Evolutionary conservation across 805 yeast species (phyloP), one percentile per base, ranked within the genome.

Genomic region (Hanseniaspora lachancei): DNA sequence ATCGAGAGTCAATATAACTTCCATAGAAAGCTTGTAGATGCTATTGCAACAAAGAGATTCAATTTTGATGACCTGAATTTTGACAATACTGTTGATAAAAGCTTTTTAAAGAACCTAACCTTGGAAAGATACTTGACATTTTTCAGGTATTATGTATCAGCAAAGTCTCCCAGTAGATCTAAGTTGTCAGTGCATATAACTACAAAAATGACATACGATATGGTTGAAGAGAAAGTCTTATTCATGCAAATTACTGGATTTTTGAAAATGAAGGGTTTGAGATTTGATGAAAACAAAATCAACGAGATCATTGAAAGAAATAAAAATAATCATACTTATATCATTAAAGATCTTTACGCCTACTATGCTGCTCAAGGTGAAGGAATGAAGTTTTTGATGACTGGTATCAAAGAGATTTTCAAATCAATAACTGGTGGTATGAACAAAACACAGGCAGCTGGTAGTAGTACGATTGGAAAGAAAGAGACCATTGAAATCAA

Each of bases 1-100:
- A 49, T 62, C 7, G 63, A 67, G 16, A 58, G 59, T 36, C 58
- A 56, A 16, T 41, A 74, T 62, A 71, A 65, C 44, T 57, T 62
- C 3, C 89, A 84, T 64, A 73, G 71, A 57, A 68, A 67, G 34
- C 60, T 65, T 40, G 74, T 79, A 76, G 80, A 76, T 54, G 77
- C 77, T 57, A 79, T 82, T 2, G 59, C 72, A 3, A 73, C 70
- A 41, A 66, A 68, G 49, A 70, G 73, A 2, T 77, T 73, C 58
- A 59, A 68, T 27, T 79, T 78, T 60, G 62, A 69, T 0, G 66
- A 70, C 41, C 64, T 68, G 5, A 71, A 58, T 1, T 61, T 58
- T 3, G 63, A 64, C 12, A 68, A 74, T 58, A 60, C 62, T 3
- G 61, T 74, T 23, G 78, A 76, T 60, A 9, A 57, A 3, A 40